These are phyloP conservation scores for Ophiocytium majus DNA, from an alignment of 352 stramenopile genomes.

Conservation along the genomic window DNA sequence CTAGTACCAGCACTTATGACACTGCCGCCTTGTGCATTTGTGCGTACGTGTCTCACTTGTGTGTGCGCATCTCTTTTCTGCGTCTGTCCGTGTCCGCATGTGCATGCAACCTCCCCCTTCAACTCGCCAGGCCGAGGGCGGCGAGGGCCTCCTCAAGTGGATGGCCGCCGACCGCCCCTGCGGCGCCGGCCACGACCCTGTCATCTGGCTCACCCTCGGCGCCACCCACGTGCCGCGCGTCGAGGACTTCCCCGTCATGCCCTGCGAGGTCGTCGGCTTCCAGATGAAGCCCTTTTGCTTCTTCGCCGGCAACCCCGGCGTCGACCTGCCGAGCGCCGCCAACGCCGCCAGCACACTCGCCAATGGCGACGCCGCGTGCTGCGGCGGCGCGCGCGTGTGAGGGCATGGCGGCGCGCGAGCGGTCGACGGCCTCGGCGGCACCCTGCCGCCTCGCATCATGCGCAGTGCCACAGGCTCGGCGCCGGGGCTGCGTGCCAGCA, in stretches of 20 bases:
- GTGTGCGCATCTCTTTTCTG: too few species aligned
- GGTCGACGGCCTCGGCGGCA: too few species aligned
- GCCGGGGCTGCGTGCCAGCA: too few species aligned
- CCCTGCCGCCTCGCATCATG: too few species aligned
- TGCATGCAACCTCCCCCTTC: too few species aligned
- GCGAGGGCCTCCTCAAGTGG: slow-evolving; percentile 65
- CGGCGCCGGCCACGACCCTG: slow-evolving; percentile 64
- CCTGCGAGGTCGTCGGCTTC: slow-evolving; percentile 69
- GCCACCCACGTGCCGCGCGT: slow-evolving; percentile 63
- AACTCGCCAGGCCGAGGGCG: slow-evolving; percentile 42
- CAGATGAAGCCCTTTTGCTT: slow-evolving; percentile 61
- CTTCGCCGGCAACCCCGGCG: slow-evolving; percentile 46
- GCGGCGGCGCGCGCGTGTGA: too few species aligned
- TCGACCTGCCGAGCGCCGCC: slow-evolving; percentile 32
- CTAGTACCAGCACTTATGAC: too few species aligned
- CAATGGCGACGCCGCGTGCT: slow-evolving; percentile 15
- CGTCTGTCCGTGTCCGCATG: too few species aligned
- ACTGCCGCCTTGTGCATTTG: too few species aligned
- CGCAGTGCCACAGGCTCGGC: too few species aligned
- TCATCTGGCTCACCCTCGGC: slow-evolving; percentile 64
- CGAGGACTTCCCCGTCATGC: slow-evolving; percentile 66
- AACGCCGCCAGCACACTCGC: background rate
- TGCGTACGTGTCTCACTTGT: too few species aligned
- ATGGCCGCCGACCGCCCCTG: slow-evolving; percentile 60
- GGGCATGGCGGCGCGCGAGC: too few species aligned